Percentiles rank a stretch among this genome's conserved stretches.
Evolutionary conservation across 371 early-diverging fungal species (phyloP).

Genomic region (Phascolomyces articulosus): DNA sequence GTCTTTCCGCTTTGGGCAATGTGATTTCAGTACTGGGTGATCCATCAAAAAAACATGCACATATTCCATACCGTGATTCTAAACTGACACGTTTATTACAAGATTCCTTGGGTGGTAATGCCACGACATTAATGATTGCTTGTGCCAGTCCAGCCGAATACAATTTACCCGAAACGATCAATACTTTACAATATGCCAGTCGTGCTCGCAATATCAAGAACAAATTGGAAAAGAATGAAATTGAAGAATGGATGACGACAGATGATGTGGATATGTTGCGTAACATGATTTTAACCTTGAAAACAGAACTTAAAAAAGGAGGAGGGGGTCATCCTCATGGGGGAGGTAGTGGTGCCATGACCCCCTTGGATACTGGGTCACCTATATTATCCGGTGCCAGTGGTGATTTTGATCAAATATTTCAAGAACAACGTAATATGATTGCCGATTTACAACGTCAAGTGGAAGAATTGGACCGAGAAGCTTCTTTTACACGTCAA

Average conservation of each 20-base stretch:
- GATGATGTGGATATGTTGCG: constrained; percentile 64
- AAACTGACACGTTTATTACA: constrained; percentile 98
- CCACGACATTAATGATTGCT: constrained; percentile 92
- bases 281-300: constrained; percentile 56
- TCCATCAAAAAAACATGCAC: constrained; percentile 59
- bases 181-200: constrained; percentile 92
- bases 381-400: constrained; percentile 3
- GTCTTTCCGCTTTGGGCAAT: constrained; percentile 97
- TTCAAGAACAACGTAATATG: constrained; percentile 35
- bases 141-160: constrained; percentile 84
- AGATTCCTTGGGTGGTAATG: constrained; percentile 95
- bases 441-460: constrained; percentile 48
- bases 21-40: constrained; percentile 99
- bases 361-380: background rate
- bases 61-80: constrained; percentile 97
- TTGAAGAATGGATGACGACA: constrained; percentile 68
- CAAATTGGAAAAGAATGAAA: constrained; percentile 69
- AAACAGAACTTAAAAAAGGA: constrained; percentile 42
- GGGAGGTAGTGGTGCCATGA: background rate
- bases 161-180: constrained; percentile 88
- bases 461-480: constrained; percentile 45
- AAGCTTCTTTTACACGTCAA: constrained; percentile 38
- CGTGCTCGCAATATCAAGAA: constrained; percentile 90
- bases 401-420: constrained; percentile 30
- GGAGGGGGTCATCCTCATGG: constrained; percentile 9